These are phyloP conservation scores for Helianthus annuus DNA, from an alignment of 129 eudicot genomes.

Conservation along the genomic window HanXRQr2.0-SUNRISE NC_035445.2:121329593-121330092, in stretches of 20 bases:
- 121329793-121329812: slow-evolving; percentile 21
- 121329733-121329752: slow-evolving; percentile 83
- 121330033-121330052: slow-evolving; percentile 9
- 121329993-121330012: slow-evolving; percentile 20
- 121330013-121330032: slow-evolving; percentile 22
- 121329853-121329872: slow-evolving; percentile 36
- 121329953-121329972: slow-evolving; percentile 21
- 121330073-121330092: slow-evolving; percentile 11
- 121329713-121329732: slow-evolving; percentile 86
- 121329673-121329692: slow-evolving; percentile 94
- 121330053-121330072: slow-evolving; percentile 15
- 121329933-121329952: slow-evolving; percentile 26
- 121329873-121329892: slow-evolving; percentile 32
- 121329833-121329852: slow-evolving; percentile 27
- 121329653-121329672: slow-evolving; percentile 81
- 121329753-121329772: slow-evolving; percentile 59
- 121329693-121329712: slow-evolving; percentile 93
- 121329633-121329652: neutral
- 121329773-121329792: slow-evolving; percentile 10
- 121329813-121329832: slow-evolving; percentile 19
- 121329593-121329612: neutral
- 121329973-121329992: slow-evolving; percentile 40
- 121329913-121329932: neutral
- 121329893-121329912: slow-evolving; percentile 19
- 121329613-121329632: too few species aligned